Conservation (phyloP, 78 protist genomes). For the Polysphondylium violaceum region DNA sequence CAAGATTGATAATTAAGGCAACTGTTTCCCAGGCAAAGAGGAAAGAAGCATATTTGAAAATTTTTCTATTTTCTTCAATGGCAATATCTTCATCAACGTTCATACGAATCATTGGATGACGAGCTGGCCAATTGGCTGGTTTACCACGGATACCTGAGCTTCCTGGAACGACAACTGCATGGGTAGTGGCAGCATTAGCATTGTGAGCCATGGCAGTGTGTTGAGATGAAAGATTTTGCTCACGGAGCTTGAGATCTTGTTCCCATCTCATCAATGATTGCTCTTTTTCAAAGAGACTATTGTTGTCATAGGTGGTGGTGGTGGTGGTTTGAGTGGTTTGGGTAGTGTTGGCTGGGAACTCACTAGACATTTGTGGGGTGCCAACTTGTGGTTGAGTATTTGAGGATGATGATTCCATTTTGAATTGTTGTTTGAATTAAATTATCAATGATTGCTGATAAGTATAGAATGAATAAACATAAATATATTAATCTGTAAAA, state of each 20-base stretch:
- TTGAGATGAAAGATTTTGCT: neutral
- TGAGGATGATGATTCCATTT: too few relatives aligned
- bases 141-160: neutral
- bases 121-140: constrained; percentile 33
- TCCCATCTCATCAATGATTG: constrained; percentile 35
- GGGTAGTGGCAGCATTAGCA: neutral
- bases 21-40: constrained; percentile 4
- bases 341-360: constrained; percentile 5
- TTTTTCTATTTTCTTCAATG: constrained; percentile 3
- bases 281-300: constrained; percentile 30
- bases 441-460: too few relatives aligned
- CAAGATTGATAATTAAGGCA: constrained; percentile 18
- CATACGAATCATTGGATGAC: constrained; percentile 26
- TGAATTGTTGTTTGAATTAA: neutral
- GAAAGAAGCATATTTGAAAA: constrained; percentile 15
- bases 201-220: neutral
- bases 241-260: constrained; percentile 34
- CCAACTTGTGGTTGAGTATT: neutral
- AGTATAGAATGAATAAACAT: too few relatives aligned
- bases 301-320: neutral
- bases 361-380: constrained; percentile 34
- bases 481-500: too few relatives aligned
- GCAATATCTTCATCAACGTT: constrained; percentile 29
- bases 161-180: neutral
- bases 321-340: neutral